Evolutionary conservation across 441 rosid species (phyloP).

Genomic region (Populus hybrid): DNA sequence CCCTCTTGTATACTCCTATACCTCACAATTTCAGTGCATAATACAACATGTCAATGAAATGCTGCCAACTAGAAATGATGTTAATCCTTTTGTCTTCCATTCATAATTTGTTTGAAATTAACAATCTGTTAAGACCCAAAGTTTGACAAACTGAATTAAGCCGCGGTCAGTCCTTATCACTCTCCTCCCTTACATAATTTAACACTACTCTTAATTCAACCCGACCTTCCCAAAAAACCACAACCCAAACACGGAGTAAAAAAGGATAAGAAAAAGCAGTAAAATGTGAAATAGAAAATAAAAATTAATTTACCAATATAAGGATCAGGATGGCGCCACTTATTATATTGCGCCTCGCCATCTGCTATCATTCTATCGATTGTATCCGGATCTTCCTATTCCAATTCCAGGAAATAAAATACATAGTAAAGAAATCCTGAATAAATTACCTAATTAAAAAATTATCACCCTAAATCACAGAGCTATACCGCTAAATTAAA

Average conservation of each 20-base stretch:
- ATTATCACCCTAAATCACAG: neutral
- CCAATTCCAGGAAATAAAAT: neutral
- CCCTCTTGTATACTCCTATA: neutral
- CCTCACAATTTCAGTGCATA: neutral
- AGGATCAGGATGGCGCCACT: slow-evolving; percentile 98
- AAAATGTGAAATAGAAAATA: neutral
- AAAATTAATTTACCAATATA: slow-evolving; percentile 58
- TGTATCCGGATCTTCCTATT: slow-evolving; percentile 71
- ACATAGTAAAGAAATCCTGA: neutral
- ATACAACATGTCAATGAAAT: neutral
- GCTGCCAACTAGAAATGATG: neutral
- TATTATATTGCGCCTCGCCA: slow-evolving; percentile 71
- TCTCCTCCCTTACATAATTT: neutral
- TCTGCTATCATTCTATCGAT: slow-evolving; percentile 75
- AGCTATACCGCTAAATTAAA: neutral
- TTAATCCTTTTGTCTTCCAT: neutral
- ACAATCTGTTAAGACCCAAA: neutral
- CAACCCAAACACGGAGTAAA: neutral
- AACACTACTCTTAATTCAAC: neutral
- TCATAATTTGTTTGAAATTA: neutral
- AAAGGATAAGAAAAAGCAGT: neutral
- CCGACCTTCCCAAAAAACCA: neutral
- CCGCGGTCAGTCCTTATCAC: neutral
- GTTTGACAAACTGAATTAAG: too few relatives aligned
- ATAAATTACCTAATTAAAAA: neutral